Evolutionary conservation across 1,284 basidiomycete species (phyloP).

Genomic region (Ustilago crameri): DNA sequence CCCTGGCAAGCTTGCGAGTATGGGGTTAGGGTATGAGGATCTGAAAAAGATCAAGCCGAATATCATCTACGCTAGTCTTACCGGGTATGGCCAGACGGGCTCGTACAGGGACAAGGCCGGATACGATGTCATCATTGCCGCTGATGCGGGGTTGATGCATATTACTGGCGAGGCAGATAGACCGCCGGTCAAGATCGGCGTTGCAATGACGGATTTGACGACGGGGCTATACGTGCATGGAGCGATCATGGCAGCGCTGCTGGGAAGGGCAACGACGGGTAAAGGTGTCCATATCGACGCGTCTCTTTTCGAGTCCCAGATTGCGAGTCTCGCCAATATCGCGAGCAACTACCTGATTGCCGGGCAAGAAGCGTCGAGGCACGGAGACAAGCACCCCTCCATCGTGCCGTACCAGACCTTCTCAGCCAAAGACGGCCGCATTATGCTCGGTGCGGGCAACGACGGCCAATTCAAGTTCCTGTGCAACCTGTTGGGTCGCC

Average conservation of each 20-base stretch:
- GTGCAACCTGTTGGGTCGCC: constrained; percentile 27
- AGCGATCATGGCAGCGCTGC: constrained; percentile 87
- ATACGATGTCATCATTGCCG: constrained; percentile 64
- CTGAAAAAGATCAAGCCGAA: constrained; percentile 81
- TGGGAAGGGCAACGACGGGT: constrained; percentile 84
- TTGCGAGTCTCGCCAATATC: constrained; percentile 91
- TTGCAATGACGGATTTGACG: constrained; percentile 89
- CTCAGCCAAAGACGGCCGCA: constrained; percentile 42
- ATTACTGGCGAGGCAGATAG: constrained; percentile 87
- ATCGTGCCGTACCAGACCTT: constrained; percentile 63
- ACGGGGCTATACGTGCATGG: constrained; percentile 93
- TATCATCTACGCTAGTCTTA: constrained; percentile 89
- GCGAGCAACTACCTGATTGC: constrained; percentile 92
- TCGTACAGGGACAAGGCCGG: constrained; percentile 80
- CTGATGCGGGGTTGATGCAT: constrained; percentile 64
- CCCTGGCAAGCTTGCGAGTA: constrained; percentile 79
- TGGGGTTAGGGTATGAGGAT: constrained; percentile 88
- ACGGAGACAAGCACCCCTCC: constrained; percentile 84
- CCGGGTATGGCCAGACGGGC: constrained; percentile 93
- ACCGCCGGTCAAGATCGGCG: constrained; percentile 79
- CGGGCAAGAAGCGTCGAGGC: constrained; percentile 83
- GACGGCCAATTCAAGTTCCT: constrained; percentile 77
- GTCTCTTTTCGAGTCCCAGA: constrained; percentile 78
- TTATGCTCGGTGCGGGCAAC: constrained; percentile 84
- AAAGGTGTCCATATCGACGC: constrained; percentile 86